phyloP scores from a whole-genome alignment of 441 rosid species.

The Brassica balearica region DNA sequence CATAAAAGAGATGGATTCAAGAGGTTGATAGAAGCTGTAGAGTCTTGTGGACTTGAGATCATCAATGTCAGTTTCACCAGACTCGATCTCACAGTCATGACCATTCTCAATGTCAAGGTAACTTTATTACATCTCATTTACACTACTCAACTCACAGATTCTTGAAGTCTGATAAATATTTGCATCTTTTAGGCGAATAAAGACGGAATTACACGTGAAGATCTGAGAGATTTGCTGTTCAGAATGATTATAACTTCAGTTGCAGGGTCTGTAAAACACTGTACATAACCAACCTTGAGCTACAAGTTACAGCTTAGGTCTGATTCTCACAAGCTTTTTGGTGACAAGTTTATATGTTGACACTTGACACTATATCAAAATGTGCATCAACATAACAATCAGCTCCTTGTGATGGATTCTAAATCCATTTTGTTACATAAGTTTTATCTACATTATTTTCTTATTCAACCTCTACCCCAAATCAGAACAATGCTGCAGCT shows the following conservation, averaged over 20 bases:
- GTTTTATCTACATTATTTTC: neutral
- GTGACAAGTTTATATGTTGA: conserved; percentile 29
- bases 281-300: conserved; percentile 29
- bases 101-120: conserved; percentile 67
- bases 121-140: neutral
- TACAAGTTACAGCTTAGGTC: conserved; percentile 24
- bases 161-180: neutral
- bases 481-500: neutral
- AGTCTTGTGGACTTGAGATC: conserved; percentile 60
- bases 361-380: neutral
- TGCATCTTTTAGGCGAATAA: conserved; percentile 14
- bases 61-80: conserved; percentile 76
- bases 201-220: conserved; percentile 22
- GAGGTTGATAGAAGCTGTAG: conserved; percentile 62
- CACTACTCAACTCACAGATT: neutral
- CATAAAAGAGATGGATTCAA: conserved; percentile 62
- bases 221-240: conserved; percentile 36
- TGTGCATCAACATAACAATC: neutral
- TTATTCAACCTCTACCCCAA: neutral
- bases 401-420: neutral
- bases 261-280: conserved; percentile 23
- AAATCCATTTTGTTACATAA: neutral
- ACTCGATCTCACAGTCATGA: conserved; percentile 53
- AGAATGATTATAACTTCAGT: conserved; percentile 26
- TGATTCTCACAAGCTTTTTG: conserved; percentile 25